Percentiles rank a stretch among this genome's conserved stretches.
phyloP scores from a whole-genome alignment of 2,329 filamentous ascomycete genomes.

The Colletotrichum limetticola region DNA sequence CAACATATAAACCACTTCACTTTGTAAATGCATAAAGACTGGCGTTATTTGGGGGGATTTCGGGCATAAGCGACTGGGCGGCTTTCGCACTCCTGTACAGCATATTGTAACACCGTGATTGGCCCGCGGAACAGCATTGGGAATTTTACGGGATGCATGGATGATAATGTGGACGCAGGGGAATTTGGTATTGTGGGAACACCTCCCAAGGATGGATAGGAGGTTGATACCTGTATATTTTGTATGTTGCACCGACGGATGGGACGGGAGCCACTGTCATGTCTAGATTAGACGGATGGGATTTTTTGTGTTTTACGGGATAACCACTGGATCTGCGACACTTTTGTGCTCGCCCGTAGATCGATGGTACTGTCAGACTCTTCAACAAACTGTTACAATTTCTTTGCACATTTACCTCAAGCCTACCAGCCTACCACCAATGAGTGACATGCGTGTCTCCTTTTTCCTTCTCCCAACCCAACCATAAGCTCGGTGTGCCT shows the following conservation, averaged over 20 bases:
- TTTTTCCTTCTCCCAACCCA: neutral
- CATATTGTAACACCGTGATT: constrained; percentile 14
- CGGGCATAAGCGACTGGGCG: neutral
- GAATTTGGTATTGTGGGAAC: neutral
- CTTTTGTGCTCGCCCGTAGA: neutral
- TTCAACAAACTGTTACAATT: neutral
- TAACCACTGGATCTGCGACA: neutral
- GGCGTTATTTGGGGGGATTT: neutral
- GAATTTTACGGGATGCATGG: neutral
- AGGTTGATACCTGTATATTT: neutral
- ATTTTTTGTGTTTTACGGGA: neutral
- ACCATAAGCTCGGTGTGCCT: neutral
- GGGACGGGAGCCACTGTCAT: neutral
- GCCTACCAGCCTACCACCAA: neutral
- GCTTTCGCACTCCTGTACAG: constrained; percentile 1
- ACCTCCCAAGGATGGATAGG: neutral
- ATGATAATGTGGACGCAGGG: neutral
- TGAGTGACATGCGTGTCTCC: neutral
- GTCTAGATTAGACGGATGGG: neutral
- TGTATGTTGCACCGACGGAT: neutral
- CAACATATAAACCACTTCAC: neutral
- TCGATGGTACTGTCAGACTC: neutral
- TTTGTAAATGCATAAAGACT: neutral
- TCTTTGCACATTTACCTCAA: neutral
- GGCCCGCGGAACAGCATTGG: neutral